These are phyloP conservation scores for Suzukiozyma palmioleophila DNA, from an alignment of 1,139 yeast genomes.

Conservation along the genomic window DNA sequence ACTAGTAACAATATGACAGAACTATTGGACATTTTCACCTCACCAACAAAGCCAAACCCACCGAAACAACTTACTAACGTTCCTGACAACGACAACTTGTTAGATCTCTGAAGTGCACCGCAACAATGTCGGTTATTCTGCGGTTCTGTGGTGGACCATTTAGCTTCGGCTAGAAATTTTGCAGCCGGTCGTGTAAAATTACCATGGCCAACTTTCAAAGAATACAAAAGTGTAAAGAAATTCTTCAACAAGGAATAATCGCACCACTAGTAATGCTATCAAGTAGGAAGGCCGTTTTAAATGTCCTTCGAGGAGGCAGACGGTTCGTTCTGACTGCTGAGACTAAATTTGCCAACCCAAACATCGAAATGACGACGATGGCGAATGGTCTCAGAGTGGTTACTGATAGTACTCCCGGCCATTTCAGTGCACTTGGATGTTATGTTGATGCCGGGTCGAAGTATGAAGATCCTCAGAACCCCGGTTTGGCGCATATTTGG, in stretches of 20 bases:
- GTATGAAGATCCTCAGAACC: constrained; percentile 52
- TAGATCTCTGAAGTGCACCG: constrained; percentile 1
- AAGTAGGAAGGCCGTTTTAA: constrained; percentile 1
- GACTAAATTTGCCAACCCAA: constrained; percentile 16
- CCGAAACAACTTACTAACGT: neutral
- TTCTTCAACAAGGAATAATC: neutral
- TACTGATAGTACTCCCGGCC: constrained; percentile 84
- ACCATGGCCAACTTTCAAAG: no score
- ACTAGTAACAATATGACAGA: constrained; percentile 2
- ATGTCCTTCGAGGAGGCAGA: neutral
- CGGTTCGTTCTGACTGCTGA: constrained; percentile 1
- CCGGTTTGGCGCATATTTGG: constrained; percentile 77
- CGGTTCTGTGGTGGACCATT: no score
- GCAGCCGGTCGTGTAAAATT: no score
- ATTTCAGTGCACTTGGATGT: constrained; percentile 86
- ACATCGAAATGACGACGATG: constrained; percentile 48
- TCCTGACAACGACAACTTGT: neutral
- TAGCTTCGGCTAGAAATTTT: no score
- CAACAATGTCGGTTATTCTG: neutral
- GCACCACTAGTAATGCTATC: constrained; percentile 2
- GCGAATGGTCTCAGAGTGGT: constrained; percentile 79
- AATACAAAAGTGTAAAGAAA: no score
- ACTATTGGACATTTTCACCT: constrained; percentile 2
- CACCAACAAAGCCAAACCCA: constrained; percentile 1
- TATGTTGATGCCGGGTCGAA: constrained; percentile 91